These are phyloP conservation scores for Tricholoma sp. DNA, from an alignment of 768 basidiomycete species.

Conservation along the genomic window DNA sequence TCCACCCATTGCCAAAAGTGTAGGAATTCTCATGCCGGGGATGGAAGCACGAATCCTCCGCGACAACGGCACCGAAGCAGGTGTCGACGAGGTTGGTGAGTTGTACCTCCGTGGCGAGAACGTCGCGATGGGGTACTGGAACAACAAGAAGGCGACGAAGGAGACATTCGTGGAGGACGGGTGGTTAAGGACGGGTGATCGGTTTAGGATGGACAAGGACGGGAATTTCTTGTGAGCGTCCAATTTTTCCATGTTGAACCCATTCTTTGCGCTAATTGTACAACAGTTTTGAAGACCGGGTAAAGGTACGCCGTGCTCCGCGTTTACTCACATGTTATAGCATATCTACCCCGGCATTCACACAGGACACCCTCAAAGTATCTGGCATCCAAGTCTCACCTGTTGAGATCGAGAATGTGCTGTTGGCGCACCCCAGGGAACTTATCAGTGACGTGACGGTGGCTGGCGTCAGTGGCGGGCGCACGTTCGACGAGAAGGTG, in stretches of 20 bases:
- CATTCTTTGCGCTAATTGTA: no score
- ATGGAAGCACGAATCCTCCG: conserved; percentile 58
- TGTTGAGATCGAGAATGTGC: conserved; percentile 64
- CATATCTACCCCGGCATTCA: not conserved
- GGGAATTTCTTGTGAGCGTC: conserved; percentile 68
- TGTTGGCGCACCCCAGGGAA: conserved; percentile 55
- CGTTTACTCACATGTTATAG: conserved; percentile 1
- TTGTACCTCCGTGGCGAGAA: conserved; percentile 41
- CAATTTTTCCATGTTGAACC: conserved; percentile 10
- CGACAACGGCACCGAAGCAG: conserved; percentile 53
- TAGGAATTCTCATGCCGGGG: conserved; percentile 59
- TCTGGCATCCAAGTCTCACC: conserved; percentile 80
- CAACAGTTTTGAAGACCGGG: conserved; percentile 69
- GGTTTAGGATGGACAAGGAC: conserved; percentile 53
- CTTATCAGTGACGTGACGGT: conserved; percentile 65
- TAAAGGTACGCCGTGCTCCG: conserved; percentile 44
- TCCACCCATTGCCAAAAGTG: conserved; percentile 34
- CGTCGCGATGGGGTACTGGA: conserved; percentile 66
- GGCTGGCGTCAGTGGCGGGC: conserved; percentile 68
- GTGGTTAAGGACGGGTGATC: conserved; percentile 75
- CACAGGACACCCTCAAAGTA: conserved; percentile 73
- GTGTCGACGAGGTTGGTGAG: conserved; percentile 47
- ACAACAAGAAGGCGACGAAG: conserved; percentile 59
- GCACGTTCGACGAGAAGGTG: conserved; percentile 65
- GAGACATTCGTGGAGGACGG: conserved; percentile 60